phyloP scores from a whole-genome alignment of 2,329 filamentous ascomycete species.

The Trichoderma afroharzianum region DNA sequence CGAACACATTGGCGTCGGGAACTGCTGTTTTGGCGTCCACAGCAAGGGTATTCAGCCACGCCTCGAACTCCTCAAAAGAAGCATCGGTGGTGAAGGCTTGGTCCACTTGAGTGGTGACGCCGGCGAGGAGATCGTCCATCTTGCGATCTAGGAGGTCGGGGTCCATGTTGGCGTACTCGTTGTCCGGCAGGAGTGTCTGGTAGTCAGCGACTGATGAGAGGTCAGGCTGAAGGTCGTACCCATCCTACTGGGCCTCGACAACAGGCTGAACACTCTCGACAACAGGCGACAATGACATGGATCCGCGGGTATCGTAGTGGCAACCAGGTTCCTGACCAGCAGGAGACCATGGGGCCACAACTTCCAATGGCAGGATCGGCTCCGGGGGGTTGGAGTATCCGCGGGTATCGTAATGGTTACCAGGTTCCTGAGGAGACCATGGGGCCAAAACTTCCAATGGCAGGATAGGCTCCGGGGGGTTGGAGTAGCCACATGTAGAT shows the following conservation, averaged over 20 bases:
- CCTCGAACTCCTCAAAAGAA: background rate
- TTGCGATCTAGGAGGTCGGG: conserved; percentile 7
- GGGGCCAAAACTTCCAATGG: conserved; percentile 13
- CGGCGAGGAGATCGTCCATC: conserved; percentile 9
- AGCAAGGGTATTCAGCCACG: background rate
- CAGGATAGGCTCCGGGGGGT: background rate
- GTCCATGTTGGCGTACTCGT: conserved; percentile 1
- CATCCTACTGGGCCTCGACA: conserved; percentile 18
- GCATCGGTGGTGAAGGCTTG: background rate
- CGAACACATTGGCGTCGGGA: background rate
- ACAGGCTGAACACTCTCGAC: background rate
- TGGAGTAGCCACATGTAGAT: background rate
- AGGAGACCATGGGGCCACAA: background rate
- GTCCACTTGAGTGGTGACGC: background rate
- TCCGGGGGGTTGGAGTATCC: background rate
- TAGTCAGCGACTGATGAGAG: conserved; percentile 1
- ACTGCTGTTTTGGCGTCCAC: background rate
- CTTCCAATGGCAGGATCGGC: conserved; percentile 16
- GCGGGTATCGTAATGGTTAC: conserved; percentile 2
- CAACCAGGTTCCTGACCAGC: conserved; percentile 1
- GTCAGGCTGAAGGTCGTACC: background rate
- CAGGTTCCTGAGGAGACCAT: background rate
- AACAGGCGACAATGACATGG: conserved; percentile 5
- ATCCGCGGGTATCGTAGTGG: conserved; percentile 12
- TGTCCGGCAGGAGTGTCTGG: background rate